A percentile compares a stretch with the other conserved stretches of the same genome.
Conservation (phyloP, 2,329 filamentous ascomycete genomes). For the Colletotrichum sp. region DNA sequence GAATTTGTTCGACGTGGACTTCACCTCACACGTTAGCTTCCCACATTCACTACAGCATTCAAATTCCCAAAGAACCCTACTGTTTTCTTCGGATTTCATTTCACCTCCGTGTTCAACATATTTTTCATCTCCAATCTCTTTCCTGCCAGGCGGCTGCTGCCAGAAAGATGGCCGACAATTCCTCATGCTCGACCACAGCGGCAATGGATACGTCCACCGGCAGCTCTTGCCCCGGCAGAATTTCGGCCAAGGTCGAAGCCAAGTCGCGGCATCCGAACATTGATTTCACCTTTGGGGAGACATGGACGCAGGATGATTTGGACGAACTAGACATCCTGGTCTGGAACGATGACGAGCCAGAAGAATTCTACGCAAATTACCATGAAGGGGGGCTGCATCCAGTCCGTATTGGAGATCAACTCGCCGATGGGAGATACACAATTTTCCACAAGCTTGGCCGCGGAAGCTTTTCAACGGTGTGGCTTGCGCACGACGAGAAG, state of each 20-base stretch:
- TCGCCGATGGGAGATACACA: neutral
- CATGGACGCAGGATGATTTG: neutral
- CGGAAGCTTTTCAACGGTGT: neutral
- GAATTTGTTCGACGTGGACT: neutral
- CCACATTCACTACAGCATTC: neutral
- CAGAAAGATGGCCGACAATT: neutral
- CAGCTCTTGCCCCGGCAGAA: neutral
- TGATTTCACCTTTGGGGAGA: neutral
- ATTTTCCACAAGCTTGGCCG: neutral
- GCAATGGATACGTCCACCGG: neutral
- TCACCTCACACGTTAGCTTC: neutral
- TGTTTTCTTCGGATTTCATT: no score
- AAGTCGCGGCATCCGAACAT: neutral
- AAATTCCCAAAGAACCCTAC: neutral
- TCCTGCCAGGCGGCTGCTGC: no score
- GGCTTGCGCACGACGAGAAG: neutral
- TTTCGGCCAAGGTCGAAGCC: neutral
- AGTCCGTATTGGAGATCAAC: neutral
- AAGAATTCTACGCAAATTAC: neutral
- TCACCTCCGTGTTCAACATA: no score
- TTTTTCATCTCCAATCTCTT: neutral
- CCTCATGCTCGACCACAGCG: neutral
- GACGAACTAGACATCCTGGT: neutral
- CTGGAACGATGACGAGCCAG: neutral
- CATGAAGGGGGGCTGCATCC: neutral